Conservation (phyloP, 371 early-diverging fungal genomes). For the Mortierella sp. region DNA sequence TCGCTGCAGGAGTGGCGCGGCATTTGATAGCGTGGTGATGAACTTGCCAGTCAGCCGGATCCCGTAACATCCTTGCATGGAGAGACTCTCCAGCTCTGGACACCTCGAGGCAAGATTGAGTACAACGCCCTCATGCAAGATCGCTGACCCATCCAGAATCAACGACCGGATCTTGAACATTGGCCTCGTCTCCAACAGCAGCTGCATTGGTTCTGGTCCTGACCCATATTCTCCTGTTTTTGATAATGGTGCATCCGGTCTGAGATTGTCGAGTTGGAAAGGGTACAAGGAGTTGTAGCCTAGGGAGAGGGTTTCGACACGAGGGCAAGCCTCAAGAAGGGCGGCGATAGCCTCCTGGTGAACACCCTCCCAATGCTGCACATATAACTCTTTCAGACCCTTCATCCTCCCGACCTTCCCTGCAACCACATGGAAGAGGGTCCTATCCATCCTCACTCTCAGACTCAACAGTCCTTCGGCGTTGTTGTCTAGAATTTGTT, state of each 20-base stretch:
- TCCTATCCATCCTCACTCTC: constrained; percentile 27
- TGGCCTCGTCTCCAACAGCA: background rate
- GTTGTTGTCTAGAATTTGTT: constrained; percentile 29
- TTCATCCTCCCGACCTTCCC: constrained; percentile 22
- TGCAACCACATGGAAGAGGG: constrained; percentile 18
- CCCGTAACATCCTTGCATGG: constrained; percentile 40
- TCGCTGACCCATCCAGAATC: constrained; percentile 30
- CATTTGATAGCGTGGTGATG: constrained; percentile 9
- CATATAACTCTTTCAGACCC: constrained; percentile 31
- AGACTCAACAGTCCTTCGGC: constrained; percentile 16
- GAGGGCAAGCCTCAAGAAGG: constrained; percentile 25
- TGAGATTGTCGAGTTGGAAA: constrained; percentile 33
- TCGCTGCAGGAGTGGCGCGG: constrained; percentile 14
- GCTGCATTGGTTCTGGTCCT: background rate
- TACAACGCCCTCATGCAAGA: constrained; percentile 35
- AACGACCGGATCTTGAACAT: constrained; percentile 28
- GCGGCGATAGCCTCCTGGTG: constrained; percentile 28
- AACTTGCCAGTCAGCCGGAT: constrained; percentile 31
- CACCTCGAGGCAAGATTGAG: constrained; percentile 35
- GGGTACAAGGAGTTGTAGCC: constrained; percentile 44
- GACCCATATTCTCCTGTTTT: background rate
- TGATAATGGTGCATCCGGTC: background rate
- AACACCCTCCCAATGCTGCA: constrained; percentile 46
- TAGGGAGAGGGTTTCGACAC: constrained; percentile 27
- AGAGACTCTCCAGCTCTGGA: constrained; percentile 27